phyloP scores from a whole-genome alignment of 805 yeast genomes.

The Torulaspora microellipsoides region DNA sequence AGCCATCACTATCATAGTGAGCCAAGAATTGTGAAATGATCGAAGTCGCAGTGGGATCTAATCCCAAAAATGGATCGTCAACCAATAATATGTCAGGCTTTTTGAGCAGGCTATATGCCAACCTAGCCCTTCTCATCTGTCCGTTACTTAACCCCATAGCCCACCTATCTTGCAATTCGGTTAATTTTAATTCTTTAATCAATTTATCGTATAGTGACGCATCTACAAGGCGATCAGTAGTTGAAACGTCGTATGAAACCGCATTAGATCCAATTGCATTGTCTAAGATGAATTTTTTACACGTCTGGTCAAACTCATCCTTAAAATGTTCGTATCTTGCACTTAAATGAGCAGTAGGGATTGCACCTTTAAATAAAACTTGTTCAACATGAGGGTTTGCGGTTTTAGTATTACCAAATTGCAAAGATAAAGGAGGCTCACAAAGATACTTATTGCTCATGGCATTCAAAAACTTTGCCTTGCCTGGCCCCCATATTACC shows the following conservation, averaged over 20 bases:
- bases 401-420: slow-evolving; percentile 12
- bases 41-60: slow-evolving; percentile 69
- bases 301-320: slow-evolving; percentile 75
- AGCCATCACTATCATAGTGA: slow-evolving; percentile 14
- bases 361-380: slow-evolving; percentile 45
- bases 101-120: slow-evolving; percentile 67
- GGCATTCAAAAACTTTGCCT: slow-evolving; percentile 26
- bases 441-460: slow-evolving; percentile 26
- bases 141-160: slow-evolving; percentile 88
- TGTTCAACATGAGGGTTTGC: slow-evolving; percentile 21
- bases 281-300: slow-evolving; percentile 56
- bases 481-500: slow-evolving; percentile 39
- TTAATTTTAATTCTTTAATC: slow-evolving; percentile 49
- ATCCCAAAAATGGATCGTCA: slow-evolving; percentile 90
- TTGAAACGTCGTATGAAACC: slow-evolving; percentile 35
- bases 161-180: slow-evolving; percentile 63
- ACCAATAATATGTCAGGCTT: slow-evolving; percentile 64
- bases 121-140: slow-evolving; percentile 83
- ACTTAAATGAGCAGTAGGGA: slow-evolving; percentile 66
- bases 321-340: slow-evolving; percentile 87
- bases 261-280: slow-evolving; percentile 42
- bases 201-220: slow-evolving; percentile 39
- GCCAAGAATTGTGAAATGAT: slow-evolving; percentile 46
- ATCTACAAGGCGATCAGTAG: slow-evolving; percentile 31
- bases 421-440: slow-evolving; percentile 26